These are phyloP conservation scores for Leishmania turanica DNA, from an alignment of 208 protist species.

Conservation along the genomic window DNA sequence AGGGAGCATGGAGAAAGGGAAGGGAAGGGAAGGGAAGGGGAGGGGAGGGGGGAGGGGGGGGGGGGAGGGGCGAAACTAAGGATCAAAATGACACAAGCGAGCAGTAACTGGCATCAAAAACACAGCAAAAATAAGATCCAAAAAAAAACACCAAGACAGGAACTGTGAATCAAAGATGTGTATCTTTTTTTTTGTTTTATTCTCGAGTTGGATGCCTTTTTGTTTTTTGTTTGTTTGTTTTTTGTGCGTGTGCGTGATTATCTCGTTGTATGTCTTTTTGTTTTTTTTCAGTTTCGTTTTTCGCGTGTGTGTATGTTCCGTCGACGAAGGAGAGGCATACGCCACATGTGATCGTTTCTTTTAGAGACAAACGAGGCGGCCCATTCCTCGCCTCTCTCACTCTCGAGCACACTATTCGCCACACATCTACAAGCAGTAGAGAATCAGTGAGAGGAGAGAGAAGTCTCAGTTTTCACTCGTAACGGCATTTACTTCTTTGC, in stretches of 20 bases:
- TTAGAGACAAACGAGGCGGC: background rate
- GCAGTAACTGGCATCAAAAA: background rate
- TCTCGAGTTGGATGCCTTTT: background rate
- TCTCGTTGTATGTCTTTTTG: background rate
- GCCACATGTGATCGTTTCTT: background rate
- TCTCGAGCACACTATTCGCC: background rate
- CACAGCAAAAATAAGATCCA: background rate
- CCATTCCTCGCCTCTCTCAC: background rate
- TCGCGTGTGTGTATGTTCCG: background rate
- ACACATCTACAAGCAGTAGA: constrained; percentile 1
- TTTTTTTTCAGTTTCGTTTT: background rate
- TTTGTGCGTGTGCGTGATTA: background rate
- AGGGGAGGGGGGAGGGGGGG: background rate
- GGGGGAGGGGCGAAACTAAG: background rate
- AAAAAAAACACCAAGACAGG: background rate
- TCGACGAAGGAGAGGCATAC: background rate
- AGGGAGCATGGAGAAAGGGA: background rate
- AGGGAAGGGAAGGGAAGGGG: background rate
- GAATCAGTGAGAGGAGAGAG: background rate
- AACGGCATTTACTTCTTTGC: background rate
- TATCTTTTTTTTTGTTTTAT: background rate
- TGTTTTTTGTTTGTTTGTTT: background rate
- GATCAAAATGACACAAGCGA: background rate
- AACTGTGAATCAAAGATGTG: no score
- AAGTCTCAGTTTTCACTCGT: background rate